phyloP scores from a whole-genome alignment of 345 rosid genomes.

The Aquilaria sinensis region DNA sequence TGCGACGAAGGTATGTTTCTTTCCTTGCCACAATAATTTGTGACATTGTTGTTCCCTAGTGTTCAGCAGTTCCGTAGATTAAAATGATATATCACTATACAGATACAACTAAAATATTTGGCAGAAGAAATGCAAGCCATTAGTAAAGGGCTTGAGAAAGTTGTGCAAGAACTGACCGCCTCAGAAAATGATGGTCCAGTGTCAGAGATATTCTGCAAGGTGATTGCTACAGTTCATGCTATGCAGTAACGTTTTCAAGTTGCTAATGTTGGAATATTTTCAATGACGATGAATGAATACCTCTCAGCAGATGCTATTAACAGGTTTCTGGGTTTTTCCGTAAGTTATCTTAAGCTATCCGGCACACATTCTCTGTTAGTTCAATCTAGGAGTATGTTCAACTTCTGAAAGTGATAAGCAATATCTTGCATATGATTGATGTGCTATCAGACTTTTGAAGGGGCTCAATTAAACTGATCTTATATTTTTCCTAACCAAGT shows the following conservation, averaged over 20 bases:
- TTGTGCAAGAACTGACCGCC: slow-evolving; percentile 53
- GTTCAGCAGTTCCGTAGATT: slow-evolving; percentile 4
- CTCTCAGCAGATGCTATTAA: too few species aligned
- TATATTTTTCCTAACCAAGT: too few species aligned
- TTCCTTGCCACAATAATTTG: background rate
- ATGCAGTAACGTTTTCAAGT: too few species aligned
- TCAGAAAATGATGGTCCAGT: slow-evolving; percentile 54
- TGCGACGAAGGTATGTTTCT: slow-evolving; percentile 48
- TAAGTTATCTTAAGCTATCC: too few species aligned
- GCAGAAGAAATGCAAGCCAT: slow-evolving; percentile 96
- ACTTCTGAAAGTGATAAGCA: too few species aligned
- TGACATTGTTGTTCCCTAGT: slow-evolving; percentile 2
- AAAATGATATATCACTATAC: slow-evolving; percentile 9
- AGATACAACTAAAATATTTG: slow-evolving; percentile 76
- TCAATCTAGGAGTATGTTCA: too few species aligned
- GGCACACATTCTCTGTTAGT: too few species aligned
- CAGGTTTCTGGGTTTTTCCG: too few species aligned
- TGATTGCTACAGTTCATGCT: slow-evolving; percentile 16
- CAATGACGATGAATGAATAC: background rate
- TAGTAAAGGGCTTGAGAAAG: slow-evolving; percentile 80
- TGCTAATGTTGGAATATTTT: background rate
- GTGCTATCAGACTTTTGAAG: too few species aligned
- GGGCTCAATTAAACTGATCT: too few species aligned
- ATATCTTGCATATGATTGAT: too few species aligned
- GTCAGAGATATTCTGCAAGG: slow-evolving; percentile 56